Conservation (phyloP, 768 basidiomycete genomes). For the Pisolithus orientalis region DNA sequence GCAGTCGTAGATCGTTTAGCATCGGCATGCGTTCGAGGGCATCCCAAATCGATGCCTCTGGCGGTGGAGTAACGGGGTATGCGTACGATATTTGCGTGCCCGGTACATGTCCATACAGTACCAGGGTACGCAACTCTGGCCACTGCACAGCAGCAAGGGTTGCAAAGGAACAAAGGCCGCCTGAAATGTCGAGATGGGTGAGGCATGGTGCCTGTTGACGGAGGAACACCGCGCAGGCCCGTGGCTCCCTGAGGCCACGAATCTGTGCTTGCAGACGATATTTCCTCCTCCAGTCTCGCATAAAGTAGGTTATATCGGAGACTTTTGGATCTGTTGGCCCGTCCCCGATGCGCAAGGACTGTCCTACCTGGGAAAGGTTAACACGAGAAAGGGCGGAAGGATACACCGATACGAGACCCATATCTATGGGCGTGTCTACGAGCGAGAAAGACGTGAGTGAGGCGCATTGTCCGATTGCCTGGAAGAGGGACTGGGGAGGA, state of each 20-base stretch:
- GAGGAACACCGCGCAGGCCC: constrained; percentile 24
- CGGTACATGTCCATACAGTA: constrained; percentile 26
- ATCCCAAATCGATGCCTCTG: constrained; percentile 16
- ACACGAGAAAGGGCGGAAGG: constrained; percentile 19
- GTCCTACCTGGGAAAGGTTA: constrained; percentile 28
- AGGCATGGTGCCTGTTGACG: constrained; percentile 24
- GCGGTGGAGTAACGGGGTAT: constrained; percentile 9
- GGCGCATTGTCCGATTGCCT: constrained; percentile 21
- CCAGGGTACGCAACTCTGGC: constrained; percentile 24
- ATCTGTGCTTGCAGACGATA: constrained; percentile 26
- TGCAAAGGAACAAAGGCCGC: constrained; percentile 21
- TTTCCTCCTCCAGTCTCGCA: constrained; percentile 31
- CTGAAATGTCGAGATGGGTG: constrained; percentile 27
- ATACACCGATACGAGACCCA: constrained; percentile 27
- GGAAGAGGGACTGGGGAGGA: constrained; percentile 25
- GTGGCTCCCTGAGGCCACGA: constrained; percentile 24
- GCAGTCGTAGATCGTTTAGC: constrained; percentile 24
- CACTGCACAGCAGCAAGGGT: constrained; percentile 25
- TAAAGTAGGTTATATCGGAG: constrained; percentile 27
- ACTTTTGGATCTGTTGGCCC: constrained; percentile 28
- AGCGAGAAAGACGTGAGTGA: constrained; percentile 22
- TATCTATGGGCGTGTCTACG: constrained; percentile 31
- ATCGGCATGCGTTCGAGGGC: constrained; percentile 26
- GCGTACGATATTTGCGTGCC: constrained; percentile 7
- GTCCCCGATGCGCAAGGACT: constrained; percentile 28